Base-by-base conservation (phyloP, 2,329 filamentous ascomycete genomes). In the Claviceps sorghi region DNA sequence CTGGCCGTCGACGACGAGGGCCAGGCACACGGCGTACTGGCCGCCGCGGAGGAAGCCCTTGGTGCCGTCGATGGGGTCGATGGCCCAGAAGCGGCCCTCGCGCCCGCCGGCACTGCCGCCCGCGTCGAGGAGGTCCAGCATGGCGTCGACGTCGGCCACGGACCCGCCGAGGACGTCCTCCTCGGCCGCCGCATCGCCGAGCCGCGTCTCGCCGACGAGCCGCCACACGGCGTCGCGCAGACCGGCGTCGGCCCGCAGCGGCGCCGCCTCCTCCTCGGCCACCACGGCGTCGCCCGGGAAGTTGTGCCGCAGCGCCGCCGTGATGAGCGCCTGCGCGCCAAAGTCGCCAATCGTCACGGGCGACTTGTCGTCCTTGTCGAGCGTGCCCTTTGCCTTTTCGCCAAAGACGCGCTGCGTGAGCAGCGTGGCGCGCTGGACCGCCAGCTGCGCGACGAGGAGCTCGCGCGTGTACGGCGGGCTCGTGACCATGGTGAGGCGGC, bases 281-380 rank as follows among this genome's bases (percentile, higher is more conserved):
- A 98, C 88, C 57, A 98, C 86, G 67, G 88, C 84, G 65, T 98
- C 93, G 38, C 81, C 65, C 19, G 93, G 93, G 73, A 98, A 98
- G 69, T 86, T 88, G 69, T 87, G 80, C 69, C 84, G 83, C 59
- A 98, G 83, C 30, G 91, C 91, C 53, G 83, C 78, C 64, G 97
- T 95, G 69, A 98, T 95, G 58, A 98, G 80, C 34, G 93, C 90
- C 73, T 98, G 93, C 40, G 93, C 94, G 64, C 93, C 93, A 68
- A 95, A 97, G 72, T 98, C 93, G 67, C 91, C 93, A 61, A 97
- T 93, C 19, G 93, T 98, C 62, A 98, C 93, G 58, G 93, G 93
- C 10, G 90, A 95, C 66, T 88, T 88, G 76, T 98, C 93, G 69
- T 88, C 84, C 74, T 98, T 98, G 62, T 69, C 66, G 50, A 95